A percentile compares a stretch with the other conserved stretches of the same genome.
Conservation (phyloP, 2,329 filamentous ascomycete species). For the Phyllosticta capitalensis region DNA sequence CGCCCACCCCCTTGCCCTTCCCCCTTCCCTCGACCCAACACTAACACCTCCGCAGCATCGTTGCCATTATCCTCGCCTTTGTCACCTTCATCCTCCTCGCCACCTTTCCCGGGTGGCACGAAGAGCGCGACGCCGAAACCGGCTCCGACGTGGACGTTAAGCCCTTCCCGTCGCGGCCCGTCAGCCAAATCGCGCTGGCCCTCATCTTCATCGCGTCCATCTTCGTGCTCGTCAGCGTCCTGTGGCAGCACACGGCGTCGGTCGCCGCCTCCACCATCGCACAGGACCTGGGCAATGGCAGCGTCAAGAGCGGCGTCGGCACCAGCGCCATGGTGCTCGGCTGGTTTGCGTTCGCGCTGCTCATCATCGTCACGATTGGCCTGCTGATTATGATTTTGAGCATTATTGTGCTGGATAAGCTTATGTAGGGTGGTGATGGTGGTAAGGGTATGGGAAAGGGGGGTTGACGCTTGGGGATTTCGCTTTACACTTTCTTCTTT, state of each 20-base stretch:
- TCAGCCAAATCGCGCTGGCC: slow-evolving; percentile 85
- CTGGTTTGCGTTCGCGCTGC: slow-evolving; percentile 89
- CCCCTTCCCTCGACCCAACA: neutral
- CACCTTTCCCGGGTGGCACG: slow-evolving; percentile 96
- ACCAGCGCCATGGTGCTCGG: slow-evolving; percentile 92
- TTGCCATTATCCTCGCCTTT: slow-evolving; percentile 95
- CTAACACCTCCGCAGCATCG: slow-evolving; percentile 53
- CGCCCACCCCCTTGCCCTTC: neutral
- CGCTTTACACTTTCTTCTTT: neutral
- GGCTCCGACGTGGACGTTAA: slow-evolving; percentile 86
- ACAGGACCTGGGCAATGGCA: slow-evolving; percentile 85
- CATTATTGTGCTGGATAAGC: slow-evolving; percentile 60
- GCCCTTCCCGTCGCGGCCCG: slow-evolving; percentile 83
- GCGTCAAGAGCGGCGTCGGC: slow-evolving; percentile 78
- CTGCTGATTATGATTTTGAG: slow-evolving; percentile 94
- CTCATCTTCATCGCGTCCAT: slow-evolving; percentile 71
- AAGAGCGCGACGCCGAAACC: slow-evolving; percentile 65
- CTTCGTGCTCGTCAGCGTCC: slow-evolving; percentile 56
- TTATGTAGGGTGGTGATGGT: neutral
- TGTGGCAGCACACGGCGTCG: slow-evolving; percentile 94
- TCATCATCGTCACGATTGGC: slow-evolving; percentile 93
- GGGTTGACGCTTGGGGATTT: slow-evolving; percentile 35
- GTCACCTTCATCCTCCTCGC: slow-evolving; percentile 89
- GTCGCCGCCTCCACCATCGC: slow-evolving; percentile 91
- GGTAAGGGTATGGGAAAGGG: neutral